Evolutionary conservation across 1,284 basidiomycete genomes (phyloP).

Genomic region (Peniophora sp.): DNA sequence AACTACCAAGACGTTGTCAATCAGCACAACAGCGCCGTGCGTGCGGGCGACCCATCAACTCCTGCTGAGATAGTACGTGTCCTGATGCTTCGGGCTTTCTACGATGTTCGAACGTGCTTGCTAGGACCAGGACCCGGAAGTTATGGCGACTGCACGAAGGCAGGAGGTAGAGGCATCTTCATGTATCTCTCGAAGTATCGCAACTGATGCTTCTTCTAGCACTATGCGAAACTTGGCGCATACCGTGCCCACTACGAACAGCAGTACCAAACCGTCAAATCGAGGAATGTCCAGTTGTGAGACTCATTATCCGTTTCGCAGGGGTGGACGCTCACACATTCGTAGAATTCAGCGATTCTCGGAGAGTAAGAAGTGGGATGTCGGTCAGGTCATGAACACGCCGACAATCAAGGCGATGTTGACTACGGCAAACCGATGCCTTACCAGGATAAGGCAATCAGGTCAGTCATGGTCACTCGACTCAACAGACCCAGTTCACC

Average conservation of each 20-base stretch:
- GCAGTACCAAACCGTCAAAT: neutral
- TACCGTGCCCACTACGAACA: neutral
- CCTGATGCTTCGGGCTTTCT: too few species aligned
- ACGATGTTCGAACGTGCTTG: too few species aligned
- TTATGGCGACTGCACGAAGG: too few species aligned
- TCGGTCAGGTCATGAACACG: constrained; percentile 26
- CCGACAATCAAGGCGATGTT: constrained; percentile 26
- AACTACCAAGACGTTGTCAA: neutral
- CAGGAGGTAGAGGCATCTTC: too few species aligned
- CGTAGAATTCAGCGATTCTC: constrained; percentile 28
- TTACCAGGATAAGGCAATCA: too few species aligned
- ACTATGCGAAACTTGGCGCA: too few species aligned
- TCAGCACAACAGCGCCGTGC: neutral
- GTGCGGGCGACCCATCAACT: too few species aligned
- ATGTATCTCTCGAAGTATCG: too few species aligned
- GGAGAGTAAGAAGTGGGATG: constrained; percentile 27
- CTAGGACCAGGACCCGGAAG: too few species aligned
- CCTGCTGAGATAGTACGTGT: too few species aligned
- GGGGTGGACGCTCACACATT: neutral
- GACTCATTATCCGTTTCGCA: neutral
- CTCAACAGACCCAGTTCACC: constrained; percentile 13
- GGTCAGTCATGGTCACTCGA: neutral
- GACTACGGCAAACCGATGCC: too few species aligned
- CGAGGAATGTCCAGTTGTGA: neutral
- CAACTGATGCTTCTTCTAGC: too few species aligned